phyloP scores from a whole-genome alignment of 805 yeast genomes.

The Wickerhamomyces silvicola region DNA sequence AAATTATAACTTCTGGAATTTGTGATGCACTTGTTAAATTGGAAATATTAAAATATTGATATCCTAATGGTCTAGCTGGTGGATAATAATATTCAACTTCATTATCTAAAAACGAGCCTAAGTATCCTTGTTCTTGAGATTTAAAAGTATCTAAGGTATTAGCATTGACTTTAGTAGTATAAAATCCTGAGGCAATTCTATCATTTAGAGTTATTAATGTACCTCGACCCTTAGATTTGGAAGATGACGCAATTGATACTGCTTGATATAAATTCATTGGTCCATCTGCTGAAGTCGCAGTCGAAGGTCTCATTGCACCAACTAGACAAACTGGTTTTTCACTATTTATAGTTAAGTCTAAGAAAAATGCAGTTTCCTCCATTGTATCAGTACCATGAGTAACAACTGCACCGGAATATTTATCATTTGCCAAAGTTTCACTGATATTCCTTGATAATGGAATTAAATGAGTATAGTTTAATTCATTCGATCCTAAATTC shows the following conservation, averaged over 20 bases:
- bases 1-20: slow-evolving; percentile 40
- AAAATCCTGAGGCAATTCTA: slow-evolving; percentile 60
- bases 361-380: slow-evolving; percentile 61
- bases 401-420: slow-evolving; percentile 53
- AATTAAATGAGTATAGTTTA: slow-evolving; percentile 39
- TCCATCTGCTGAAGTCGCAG: slow-evolving; percentile 65
- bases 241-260: slow-evolving; percentile 50
- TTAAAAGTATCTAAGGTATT: slow-evolving; percentile 63
- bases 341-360: slow-evolving; percentile 41
- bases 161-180: slow-evolving; percentile 61
- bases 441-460: slow-evolving; percentile 40
- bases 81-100: slow-evolving; percentile 58
- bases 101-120: slow-evolving; percentile 62
- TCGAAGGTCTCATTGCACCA: slow-evolving; percentile 70
- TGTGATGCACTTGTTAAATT: slow-evolving; percentile 16
- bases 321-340: slow-evolving; percentile 28
- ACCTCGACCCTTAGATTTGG: slow-evolving; percentile 50
- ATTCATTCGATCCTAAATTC: slow-evolving; percentile 38
- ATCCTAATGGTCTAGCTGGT: slow-evolving; percentile 47
- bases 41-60: slow-evolving; percentile 32
- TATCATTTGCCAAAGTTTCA: slow-evolving; percentile 31
- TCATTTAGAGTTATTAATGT: slow-evolving; percentile 59
- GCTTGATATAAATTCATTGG: slow-evolving; percentile 70
- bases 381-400: slow-evolving; percentile 71
- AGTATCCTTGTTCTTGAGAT: slow-evolving; percentile 58